Percentiles rank a stretch among this genome's conserved stretches.
phyloP scores from a whole-genome alignment of 352 stramenopile genomes.

The Phytopythium delawarense region DNA sequence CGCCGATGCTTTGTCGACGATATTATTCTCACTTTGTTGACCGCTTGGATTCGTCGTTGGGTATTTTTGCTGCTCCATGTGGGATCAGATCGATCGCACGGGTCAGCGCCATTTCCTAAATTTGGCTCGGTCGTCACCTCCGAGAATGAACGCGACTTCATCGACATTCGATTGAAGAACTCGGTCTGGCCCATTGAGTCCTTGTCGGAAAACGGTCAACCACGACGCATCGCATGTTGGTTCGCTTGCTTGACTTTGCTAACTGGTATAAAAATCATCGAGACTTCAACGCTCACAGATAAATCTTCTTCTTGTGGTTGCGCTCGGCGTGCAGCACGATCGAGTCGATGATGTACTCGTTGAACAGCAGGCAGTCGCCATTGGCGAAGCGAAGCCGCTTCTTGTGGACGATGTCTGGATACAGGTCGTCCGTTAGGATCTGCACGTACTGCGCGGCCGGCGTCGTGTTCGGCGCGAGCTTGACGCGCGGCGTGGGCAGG shows the following conservation, averaged over 20 bases:
- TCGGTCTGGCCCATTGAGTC: too few relatives aligned
- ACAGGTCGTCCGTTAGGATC: conserved; percentile 68
- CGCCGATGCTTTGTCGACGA: too few relatives aligned
- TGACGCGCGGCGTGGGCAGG: conserved; percentile 45
- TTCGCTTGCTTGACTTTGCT: not conserved
- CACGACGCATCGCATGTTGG: not conserved
- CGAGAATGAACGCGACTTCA: too few relatives aligned
- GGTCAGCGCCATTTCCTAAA: too few relatives aligned
- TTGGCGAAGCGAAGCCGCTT: conserved; percentile 62
- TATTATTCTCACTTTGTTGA: too few relatives aligned
- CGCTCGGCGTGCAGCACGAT: conserved; percentile 58
- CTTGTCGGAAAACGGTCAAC: too few relatives aligned
- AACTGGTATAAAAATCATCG: not conserved
- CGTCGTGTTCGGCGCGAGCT: conserved; percentile 55
- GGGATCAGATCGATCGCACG: too few relatives aligned
- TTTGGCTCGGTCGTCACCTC: too few relatives aligned
- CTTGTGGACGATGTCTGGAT: conserved; percentile 67
- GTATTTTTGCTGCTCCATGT: too few relatives aligned
- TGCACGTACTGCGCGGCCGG: conserved; percentile 61
- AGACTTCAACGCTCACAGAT: conserved; percentile 24
- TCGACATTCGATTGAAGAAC: too few relatives aligned
- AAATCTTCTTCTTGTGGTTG: conserved; percentile 58
- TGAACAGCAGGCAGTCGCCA: conserved; percentile 57
- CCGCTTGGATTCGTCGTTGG: too few relatives aligned
- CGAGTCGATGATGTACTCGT: conserved; percentile 63